Conservation (phyloP, 2,329 filamentous ascomycete genomes). For the Phyllosticta paracitricarpa region DNA sequence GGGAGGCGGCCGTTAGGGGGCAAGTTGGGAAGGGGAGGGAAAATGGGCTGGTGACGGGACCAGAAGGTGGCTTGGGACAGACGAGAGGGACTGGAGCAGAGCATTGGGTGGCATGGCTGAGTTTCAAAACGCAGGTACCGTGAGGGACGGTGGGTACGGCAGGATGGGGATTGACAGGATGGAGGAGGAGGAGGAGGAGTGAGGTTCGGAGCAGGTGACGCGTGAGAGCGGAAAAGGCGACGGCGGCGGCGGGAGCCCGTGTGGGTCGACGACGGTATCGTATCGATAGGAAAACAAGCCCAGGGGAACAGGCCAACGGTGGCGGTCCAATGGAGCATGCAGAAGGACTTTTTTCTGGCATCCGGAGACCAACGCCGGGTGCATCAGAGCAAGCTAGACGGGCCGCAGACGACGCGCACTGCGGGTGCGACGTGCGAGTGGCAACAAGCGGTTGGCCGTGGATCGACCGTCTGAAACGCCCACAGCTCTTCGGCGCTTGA, state of each 20-base stretch:
- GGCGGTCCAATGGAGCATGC: neutral
- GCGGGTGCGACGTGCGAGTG: neutral
- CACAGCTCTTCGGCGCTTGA: neutral
- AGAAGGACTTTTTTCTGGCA: neutral
- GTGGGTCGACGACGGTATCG: neutral
- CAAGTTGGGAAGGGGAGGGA: neutral
- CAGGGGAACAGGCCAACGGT: neutral
- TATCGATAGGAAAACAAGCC: neutral
- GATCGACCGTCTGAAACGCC: slow-evolving; percentile 3
- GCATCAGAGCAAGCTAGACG: neutral
- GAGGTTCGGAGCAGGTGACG: neutral
- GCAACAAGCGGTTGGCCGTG: neutral
- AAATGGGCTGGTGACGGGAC: neutral
- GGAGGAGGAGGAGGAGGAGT: neutral
- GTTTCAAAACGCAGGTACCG: slow-evolving; percentile 6
- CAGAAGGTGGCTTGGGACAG: neutral
- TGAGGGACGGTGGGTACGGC: neutral
- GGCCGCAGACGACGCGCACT: neutral
- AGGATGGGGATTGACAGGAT: neutral
- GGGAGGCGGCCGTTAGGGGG: neutral
- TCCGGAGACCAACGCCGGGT: neutral
- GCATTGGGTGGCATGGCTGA: neutral
- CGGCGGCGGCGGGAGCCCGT: neutral
- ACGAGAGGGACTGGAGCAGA: neutral
- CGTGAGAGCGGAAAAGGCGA: neutral